Percentiles rank a stretch among this genome's conserved stretches.
phyloP scores from a whole-genome alignment of 495 filamentous ascomycete species.

The Tuber calosporum region DNA sequence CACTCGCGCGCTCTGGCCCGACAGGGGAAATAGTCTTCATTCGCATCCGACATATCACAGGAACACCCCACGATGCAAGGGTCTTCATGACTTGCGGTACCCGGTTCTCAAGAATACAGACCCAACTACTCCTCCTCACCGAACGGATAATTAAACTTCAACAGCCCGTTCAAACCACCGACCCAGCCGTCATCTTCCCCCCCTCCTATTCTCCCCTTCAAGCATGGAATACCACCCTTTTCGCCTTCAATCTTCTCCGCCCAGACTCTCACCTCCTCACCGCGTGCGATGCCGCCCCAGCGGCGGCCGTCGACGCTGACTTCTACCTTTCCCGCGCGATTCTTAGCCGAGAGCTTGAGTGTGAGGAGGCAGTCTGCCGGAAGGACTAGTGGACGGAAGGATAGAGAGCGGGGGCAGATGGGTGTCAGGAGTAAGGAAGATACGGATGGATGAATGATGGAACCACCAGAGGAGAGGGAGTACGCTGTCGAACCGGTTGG shows the following conservation, averaged over 20 bases:
- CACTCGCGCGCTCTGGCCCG: not conserved
- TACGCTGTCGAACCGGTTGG: constrained; percentile 95
- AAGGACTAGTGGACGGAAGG: constrained; percentile 83
- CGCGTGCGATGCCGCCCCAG: constrained; percentile 59
- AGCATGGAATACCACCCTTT: constrained; percentile 61
- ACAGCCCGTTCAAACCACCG: constrained; percentile 80
- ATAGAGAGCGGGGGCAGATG: constrained; percentile 85
- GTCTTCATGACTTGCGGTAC: not conserved
- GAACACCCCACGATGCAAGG: not conserved
- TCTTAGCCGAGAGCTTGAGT: constrained; percentile 70
- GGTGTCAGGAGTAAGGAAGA: constrained; percentile 81
- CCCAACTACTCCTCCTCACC: constrained; percentile 55
- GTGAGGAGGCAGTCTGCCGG: constrained; percentile 80
- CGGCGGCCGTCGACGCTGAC: constrained; percentile 82
- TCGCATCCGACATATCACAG: not conserved
- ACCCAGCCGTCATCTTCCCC: constrained; percentile 85
- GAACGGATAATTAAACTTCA: constrained; percentile 98
- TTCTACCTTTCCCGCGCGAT: constrained; percentile 74
- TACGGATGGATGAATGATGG: constrained; percentile 89
- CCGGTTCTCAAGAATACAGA: not conserved
- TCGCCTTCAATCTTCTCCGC: constrained; percentile 63
- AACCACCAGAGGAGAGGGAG: constrained; percentile 83
- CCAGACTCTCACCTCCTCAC: constrained; percentile 82
- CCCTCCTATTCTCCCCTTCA: constrained; percentile 50
- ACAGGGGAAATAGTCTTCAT: not conserved